Conservation (phyloP, 768 basidiomycete genomes). For the Boletus bicolor region DNA sequence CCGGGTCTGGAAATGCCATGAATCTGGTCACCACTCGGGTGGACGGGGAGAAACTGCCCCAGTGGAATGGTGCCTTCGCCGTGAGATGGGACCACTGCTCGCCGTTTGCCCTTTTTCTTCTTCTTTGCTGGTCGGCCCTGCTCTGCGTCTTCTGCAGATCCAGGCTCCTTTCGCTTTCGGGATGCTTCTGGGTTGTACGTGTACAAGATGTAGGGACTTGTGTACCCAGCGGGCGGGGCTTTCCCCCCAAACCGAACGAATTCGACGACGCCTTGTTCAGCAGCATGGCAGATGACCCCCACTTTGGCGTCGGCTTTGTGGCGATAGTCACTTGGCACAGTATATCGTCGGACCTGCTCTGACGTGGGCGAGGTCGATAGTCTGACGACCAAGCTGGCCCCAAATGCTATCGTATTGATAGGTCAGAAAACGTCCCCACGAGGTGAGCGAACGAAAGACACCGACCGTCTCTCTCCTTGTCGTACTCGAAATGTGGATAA, state of each 20-base stretch:
- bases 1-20: constrained; percentile 17
- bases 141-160: constrained; percentile 17
- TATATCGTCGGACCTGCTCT: constrained; percentile 43
- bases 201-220: constrained; percentile 32
- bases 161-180: constrained; percentile 38
- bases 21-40: constrained; percentile 12
- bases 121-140: constrained; percentile 23
- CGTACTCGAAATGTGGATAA: constrained; percentile 40
- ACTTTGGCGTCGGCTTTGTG: constrained; percentile 60
- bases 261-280: constrained; percentile 55
- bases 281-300: constrained; percentile 52
- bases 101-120: constrained; percentile 30
- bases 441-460: not conserved
- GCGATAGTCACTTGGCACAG: constrained; percentile 48
- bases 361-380: constrained; percentile 32
- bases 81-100: constrained; percentile 13
- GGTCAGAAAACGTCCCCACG: not conserved
- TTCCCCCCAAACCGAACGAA: constrained; percentile 54
- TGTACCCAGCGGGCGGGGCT: constrained; percentile 41
- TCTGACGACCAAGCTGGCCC: constrained; percentile 47
- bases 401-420: constrained; percentile 43
- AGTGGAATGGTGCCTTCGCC: constrained; percentile 4
- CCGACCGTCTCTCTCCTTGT: constrained; percentile 52
- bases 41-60: not conserved
- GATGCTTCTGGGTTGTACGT: constrained; percentile 26